Evolutionary conservation across 176 grass and related monocot species (phyloP).

Genomic region (Carex kokanica): DNA sequence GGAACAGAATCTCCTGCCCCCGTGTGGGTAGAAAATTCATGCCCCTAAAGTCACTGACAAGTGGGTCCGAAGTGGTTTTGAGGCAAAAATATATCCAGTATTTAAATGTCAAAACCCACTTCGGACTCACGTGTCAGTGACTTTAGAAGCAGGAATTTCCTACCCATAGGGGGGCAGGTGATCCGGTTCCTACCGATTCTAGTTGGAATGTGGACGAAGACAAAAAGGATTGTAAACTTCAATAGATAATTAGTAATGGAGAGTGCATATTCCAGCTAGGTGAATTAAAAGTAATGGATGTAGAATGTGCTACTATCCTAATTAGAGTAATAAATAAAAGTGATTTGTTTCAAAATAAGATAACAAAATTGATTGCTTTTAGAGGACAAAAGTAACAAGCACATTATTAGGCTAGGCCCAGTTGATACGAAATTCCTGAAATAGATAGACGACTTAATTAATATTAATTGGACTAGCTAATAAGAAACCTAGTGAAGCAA

Average conservation of each 20-base stretch:
- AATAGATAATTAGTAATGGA: not conserved
- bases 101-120: too few species aligned
- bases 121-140: too few species aligned
- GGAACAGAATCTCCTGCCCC: too few species aligned
- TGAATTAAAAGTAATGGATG: constrained; percentile 19
- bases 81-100: too few species aligned
- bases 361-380: constrained; percentile 9
- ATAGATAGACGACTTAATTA: constrained; percentile 8
- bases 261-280: constrained; percentile 5
- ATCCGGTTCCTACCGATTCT: not conserved
- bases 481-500: constrained; percentile 1
- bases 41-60: too few species aligned
- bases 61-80: too few species aligned
- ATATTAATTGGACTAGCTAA: not conserved
- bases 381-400: not conserved
- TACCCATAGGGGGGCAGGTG: too few species aligned
- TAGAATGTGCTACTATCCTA: not conserved
- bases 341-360: not conserved
- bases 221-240: not conserved
- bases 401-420: not conserved
- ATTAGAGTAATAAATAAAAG: not conserved
- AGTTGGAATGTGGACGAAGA: not conserved
- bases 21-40: too few species aligned
- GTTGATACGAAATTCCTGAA: not conserved
- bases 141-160: too few species aligned